A percentile compares a stretch with the other conserved stretches of the same genome.
These are phyloP conservation scores for Aspergillus sp. DNA, from an alignment of 2,329 filamentous ascomycete genomes.

Conservation along the genomic window DNA sequence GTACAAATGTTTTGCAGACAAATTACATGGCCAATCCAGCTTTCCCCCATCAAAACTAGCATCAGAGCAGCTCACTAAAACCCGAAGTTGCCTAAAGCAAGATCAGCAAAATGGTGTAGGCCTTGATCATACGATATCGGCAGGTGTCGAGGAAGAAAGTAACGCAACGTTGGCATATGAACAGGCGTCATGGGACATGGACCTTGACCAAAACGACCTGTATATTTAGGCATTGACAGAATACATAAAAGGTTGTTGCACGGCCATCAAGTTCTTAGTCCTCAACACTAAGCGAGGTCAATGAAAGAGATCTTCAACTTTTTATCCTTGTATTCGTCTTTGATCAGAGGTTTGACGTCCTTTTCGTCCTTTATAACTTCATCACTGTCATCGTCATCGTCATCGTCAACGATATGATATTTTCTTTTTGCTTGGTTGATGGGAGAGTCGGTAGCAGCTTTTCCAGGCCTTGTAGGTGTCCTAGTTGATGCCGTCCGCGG, in stretches of 20 bases:
- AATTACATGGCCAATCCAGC: background rate
- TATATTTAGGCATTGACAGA: too few species aligned
- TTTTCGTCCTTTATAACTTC: background rate
- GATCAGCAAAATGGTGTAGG: too few species aligned
- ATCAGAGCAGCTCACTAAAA: too few species aligned
- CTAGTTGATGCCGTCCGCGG: background rate
- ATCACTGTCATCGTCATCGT: background rate
- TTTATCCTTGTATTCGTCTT: constrained; percentile 1
- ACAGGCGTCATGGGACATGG: too few species aligned
- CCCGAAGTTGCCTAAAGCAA: too few species aligned
- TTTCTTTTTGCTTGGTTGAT: background rate
- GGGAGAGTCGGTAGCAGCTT: background rate
- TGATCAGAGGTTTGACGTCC: background rate
- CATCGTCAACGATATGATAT: background rate
- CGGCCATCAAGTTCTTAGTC: too few species aligned
- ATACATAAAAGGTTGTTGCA: too few species aligned
- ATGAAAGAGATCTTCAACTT: background rate
- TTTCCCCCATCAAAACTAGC: background rate
- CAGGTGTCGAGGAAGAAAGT: too few species aligned
- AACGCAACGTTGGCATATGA: too few species aligned
- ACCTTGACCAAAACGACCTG: too few species aligned
- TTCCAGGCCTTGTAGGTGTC: background rate
- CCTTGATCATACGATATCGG: too few species aligned
- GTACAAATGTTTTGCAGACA: background rate
- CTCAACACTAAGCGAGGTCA: background rate